Percentiles rank a stretch among this genome's conserved stretches.
phyloP scores from a whole-genome alignment of 306 rosid species.

The Medicago ruthenica region DNA sequence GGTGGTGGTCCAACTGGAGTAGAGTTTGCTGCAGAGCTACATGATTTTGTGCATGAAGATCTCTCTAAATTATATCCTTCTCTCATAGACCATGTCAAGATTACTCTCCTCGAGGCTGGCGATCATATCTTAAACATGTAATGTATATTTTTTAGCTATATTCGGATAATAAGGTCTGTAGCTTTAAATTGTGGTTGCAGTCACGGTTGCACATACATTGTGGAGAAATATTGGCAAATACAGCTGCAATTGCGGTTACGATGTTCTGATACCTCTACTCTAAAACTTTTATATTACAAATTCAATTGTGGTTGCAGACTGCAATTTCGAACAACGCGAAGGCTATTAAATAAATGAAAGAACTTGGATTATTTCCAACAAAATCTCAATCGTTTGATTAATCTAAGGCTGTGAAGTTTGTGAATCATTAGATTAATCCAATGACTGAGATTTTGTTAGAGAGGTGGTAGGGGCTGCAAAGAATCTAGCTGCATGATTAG shows the following conservation, averaged over 20 bases:
- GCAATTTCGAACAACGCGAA: not conserved
- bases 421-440: too few relatives aligned
- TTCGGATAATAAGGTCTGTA: not conserved
- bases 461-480: too few relatives aligned
- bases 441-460: too few relatives aligned
- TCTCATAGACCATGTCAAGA: constrained; percentile 57
- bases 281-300: too few relatives aligned
- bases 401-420: too few relatives aligned
- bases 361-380: too few relatives aligned
- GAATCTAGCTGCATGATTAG: too few relatives aligned
- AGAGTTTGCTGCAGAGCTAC: constrained; percentile 93
- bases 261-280: too few relatives aligned
- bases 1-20: constrained; percentile 99
- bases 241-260: too few relatives aligned
- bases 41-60: constrained; percentile 85
- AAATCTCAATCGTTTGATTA: too few relatives aligned
- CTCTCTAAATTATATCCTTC: constrained; percentile 70
- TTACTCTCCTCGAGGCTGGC: constrained; percentile 88
- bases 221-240: not conserved
- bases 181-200: not conserved
- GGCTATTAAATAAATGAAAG: not conserved
- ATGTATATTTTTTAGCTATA: constrained; percentile 4
- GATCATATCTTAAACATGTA: constrained; percentile 92
- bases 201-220: not conserved
- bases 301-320: too few relatives aligned